Percentiles rank a stretch among this genome's conserved stretches.
phyloP scores from a whole-genome alignment of 805 yeast species.

The Limtongia smithiae region DNA sequence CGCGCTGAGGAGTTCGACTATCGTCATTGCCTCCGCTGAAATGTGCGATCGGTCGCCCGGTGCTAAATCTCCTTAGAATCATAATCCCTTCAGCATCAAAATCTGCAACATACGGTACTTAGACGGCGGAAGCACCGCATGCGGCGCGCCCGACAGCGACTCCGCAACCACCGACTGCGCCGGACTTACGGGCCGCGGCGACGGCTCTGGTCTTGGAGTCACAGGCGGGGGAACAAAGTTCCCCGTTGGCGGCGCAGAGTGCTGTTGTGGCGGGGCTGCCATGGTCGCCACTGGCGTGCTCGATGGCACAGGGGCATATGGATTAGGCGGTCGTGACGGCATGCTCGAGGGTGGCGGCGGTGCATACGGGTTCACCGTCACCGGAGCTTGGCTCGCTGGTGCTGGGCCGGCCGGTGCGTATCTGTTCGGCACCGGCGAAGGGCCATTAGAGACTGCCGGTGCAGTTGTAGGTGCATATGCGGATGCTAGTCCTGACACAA shows the following conservation, averaged over 20 bases:
- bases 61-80: slow-evolving; percentile 33
- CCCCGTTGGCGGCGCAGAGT: slow-evolving; percentile 20
- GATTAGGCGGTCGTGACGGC: slow-evolving; percentile 10
- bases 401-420: slow-evolving; percentile 12
- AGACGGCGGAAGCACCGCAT: slow-evolving; percentile 35
- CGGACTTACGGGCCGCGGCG: slow-evolving; percentile 29
- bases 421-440: slow-evolving; percentile 12
- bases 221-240: slow-evolving; percentile 32
- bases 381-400: slow-evolving; percentile 31
- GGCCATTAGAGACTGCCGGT: slow-evolving; percentile 12
- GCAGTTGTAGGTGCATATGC: slow-evolving; percentile 4
- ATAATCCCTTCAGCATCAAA: background rate
- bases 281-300: too few species aligned
- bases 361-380: slow-evolving; percentile 43
- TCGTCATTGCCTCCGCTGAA: slow-evolving; percentile 54
- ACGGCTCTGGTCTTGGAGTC: slow-evolving; percentile 31
- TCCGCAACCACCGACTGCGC: slow-evolving; percentile 33
- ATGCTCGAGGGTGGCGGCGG: slow-evolving; percentile 30
- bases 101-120: slow-evolving; percentile 25
- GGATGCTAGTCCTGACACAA: slow-evolving; percentile 21
- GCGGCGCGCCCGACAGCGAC: slow-evolving; percentile 30
- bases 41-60: slow-evolving; percentile 68
- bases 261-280: too few species aligned
- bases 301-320: slow-evolving; percentile 26
- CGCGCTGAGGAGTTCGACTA: slow-evolving; percentile 53